Evolutionary conservation across 2,329 filamentous ascomycete species (phyloP).

Genomic region (Helotiales sp.): DNA sequence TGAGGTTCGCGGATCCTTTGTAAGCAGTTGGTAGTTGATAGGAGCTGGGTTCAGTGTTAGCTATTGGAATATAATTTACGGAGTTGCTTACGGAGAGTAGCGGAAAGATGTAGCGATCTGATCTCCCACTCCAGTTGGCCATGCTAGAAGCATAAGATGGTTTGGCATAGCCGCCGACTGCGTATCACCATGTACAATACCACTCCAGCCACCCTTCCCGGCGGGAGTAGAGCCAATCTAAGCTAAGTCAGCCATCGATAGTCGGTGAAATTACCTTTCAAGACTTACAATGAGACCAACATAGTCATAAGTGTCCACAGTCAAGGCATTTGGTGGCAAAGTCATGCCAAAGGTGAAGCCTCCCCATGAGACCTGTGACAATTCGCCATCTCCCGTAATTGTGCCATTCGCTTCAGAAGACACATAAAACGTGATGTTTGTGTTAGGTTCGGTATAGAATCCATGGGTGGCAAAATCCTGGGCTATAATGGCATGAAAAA

Average conservation of each 20-base stretch:
- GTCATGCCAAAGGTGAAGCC: conserved; percentile 55
- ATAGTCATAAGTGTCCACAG: conserved; percentile 53
- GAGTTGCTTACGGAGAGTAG: conserved; percentile 43
- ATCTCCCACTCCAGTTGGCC: conserved; percentile 47
- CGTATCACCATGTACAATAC: conserved; percentile 51
- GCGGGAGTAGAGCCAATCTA: conserved; percentile 44
- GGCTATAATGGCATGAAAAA: conserved; percentile 16
- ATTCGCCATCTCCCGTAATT: conserved; percentile 35
- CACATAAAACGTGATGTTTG: conserved; percentile 54
- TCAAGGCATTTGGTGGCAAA: conserved; percentile 49
- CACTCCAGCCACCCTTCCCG: conserved; percentile 55
- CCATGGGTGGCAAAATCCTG: conserved; percentile 34
- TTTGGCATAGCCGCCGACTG: conserved; percentile 51
- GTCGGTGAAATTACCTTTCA: background rate
- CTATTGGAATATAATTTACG: background rate
- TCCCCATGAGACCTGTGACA: conserved; percentile 34
- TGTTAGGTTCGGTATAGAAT: conserved; percentile 45
- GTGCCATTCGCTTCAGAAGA: conserved; percentile 44
- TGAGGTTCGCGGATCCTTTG: conserved; percentile 60
- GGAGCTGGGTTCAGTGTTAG: background rate
- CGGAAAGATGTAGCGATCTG: conserved; percentile 58
- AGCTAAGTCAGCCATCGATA: conserved; percentile 3
- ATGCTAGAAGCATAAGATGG: conserved; percentile 58
- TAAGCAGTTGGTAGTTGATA: conserved; percentile 61
- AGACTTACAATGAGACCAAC: conserved; percentile 55